phyloP scores from a whole-genome alignment of 306 rosid genomes.

The Mimosa bimucronata region DNA sequence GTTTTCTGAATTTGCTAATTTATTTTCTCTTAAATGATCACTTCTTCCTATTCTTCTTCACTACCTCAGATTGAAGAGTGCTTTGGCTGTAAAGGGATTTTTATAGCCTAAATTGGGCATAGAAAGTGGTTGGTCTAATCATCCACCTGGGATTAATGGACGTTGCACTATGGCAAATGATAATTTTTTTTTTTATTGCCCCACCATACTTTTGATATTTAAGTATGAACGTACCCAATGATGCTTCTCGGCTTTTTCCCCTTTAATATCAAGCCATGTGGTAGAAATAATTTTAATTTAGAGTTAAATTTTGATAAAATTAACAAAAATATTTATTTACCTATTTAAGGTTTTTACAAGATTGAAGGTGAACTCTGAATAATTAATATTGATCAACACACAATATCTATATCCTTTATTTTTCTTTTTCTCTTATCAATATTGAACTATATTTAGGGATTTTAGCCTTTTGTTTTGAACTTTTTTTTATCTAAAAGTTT shows the following conservation, averaged over 20 bases:
- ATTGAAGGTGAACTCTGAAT: background rate
- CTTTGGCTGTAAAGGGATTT: conserved; percentile 14
- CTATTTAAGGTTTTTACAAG: background rate
- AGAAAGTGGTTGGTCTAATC: conserved; percentile 45
- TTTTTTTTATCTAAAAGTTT: background rate
- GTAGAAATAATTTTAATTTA: background rate
- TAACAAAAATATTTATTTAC: background rate
- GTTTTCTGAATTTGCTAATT: background rate
- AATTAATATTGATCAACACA: background rate
- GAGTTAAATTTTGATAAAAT: background rate
- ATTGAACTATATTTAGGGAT: background rate
- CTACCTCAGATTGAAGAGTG: conserved; percentile 17
- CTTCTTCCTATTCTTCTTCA: background rate
- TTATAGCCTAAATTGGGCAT: conserved; percentile 40
- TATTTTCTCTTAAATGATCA: background rate
- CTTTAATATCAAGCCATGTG: background rate
- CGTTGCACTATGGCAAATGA: conserved; percentile 49
- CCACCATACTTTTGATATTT: conserved; percentile 36
- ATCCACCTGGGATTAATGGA: conserved; percentile 53
- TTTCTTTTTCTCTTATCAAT: background rate
- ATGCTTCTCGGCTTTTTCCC: conserved; percentile 1
- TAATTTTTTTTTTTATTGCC: conserved; percentile 30
- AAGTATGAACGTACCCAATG: conserved; percentile 33
- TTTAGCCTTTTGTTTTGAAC: background rate
- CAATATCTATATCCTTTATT: background rate